phyloP scores from a whole-genome alignment of 306 rosid genomes.

The Corylus americana region DNA sequence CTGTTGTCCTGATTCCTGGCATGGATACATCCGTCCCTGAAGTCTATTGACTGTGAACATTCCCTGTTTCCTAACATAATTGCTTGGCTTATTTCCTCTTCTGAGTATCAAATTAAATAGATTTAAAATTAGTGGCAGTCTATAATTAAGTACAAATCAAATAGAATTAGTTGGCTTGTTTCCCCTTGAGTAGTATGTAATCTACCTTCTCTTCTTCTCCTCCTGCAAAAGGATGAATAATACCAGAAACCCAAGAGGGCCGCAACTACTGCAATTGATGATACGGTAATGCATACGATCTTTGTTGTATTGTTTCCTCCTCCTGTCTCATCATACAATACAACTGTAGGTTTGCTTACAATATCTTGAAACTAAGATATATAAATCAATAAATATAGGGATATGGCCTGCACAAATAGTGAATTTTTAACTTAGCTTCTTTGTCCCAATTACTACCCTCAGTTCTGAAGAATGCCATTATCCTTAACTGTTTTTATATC shows the following conservation, averaged over 20 bases:
- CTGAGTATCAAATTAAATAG: background rate
- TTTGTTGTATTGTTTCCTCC: background rate
- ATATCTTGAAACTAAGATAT: background rate
- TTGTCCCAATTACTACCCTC: no score
- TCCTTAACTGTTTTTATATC: no score
- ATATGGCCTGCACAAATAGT: background rate
- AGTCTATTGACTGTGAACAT: background rate
- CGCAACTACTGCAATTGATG: conserved; percentile 18
- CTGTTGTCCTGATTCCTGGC: conserved; percentile 4
- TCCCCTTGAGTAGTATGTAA: background rate
- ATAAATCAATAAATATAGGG: background rate
- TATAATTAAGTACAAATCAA: background rate
- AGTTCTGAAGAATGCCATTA: no score
- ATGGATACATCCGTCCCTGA: background rate
- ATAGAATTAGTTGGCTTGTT: background rate
- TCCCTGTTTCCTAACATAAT: background rate
- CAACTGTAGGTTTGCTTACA: no score
- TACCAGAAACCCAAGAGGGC: conserved; percentile 19
- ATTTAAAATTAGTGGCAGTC: conserved; percentile 2
- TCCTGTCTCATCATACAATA: conserved; percentile 1
- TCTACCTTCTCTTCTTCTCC: conserved; percentile 11
- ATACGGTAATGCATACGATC: conserved; percentile 10
- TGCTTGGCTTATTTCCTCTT: background rate
- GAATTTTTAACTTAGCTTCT: no score
- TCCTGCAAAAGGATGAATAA: background rate